Evolutionary conservation across 345 rosid genomes (phyloP).

Genomic region (Populus euphratica): DNA sequence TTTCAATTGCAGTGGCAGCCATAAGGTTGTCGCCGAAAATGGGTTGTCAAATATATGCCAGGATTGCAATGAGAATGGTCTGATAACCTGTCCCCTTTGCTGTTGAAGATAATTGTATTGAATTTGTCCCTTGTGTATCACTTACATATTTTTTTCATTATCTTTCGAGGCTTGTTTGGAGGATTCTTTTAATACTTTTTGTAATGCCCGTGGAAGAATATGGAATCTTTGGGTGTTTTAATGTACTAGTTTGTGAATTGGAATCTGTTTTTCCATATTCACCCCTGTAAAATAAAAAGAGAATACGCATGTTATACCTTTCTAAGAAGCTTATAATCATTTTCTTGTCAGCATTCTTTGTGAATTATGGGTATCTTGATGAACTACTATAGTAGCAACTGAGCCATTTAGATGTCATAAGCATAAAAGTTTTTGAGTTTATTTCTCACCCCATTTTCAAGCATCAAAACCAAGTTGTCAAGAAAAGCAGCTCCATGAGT

Average conservation of each 20-base stretch:
- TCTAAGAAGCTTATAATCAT: neutral
- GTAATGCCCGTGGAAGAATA: neutral
- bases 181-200: neutral
- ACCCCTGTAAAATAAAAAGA: neutral
- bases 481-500: neutral
- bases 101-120: slow-evolving; percentile 11
- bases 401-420: neutral
- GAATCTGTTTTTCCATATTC: neutral
- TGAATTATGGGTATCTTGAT: neutral
- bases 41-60: slow-evolving; percentile 19
- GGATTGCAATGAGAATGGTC: slow-evolving; percentile 32
- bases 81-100: slow-evolving; percentile 23
- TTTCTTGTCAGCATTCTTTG: neutral
- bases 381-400: neutral
- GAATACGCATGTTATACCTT: neutral
- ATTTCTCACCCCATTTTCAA: neutral
- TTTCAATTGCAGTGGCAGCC: slow-evolving; percentile 30
- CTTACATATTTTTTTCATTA: neutral
- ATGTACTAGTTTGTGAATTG: neutral
- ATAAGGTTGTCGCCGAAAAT: slow-evolving; percentile 9
- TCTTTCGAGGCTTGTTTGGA: neutral
- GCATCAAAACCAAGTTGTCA: neutral
- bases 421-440: neutral
- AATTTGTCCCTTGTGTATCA: neutral
- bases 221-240: too few relatives aligned